Percentiles rank a stretch among this genome's conserved stretches.
Conservation (phyloP, 495 filamentous ascomycete genomes). For the Recurvomyces mirabilis region DNA sequence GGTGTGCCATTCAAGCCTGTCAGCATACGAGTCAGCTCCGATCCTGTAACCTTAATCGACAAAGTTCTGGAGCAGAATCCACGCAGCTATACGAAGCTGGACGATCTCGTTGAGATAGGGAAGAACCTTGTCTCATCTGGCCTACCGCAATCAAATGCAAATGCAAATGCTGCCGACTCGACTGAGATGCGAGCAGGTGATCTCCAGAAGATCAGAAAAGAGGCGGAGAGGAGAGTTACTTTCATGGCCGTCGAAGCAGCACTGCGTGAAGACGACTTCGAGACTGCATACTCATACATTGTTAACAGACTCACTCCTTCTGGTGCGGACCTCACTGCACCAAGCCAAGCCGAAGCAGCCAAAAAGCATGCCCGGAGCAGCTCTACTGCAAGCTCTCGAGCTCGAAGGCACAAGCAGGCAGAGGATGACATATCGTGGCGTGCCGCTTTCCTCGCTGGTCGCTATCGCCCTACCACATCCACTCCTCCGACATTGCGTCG, state of each 20-base stretch:
- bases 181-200: slow-evolving; percentile 18
- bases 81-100: slow-evolving; percentile 73
- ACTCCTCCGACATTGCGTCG: slow-evolving; percentile 46
- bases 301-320: slow-evolving; percentile 46
- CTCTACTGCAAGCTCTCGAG: slow-evolving; percentile 1
- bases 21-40: slow-evolving; percentile 71
- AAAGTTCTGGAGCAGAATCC: slow-evolving; percentile 83
- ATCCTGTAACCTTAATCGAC: slow-evolving; percentile 72
- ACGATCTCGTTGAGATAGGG: slow-evolving; percentile 71
- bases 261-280: slow-evolving; percentile 79
- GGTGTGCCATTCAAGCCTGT: slow-evolving; percentile 88
- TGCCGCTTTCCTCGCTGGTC: slow-evolving; percentile 78
- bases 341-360: slow-evolving; percentile 3
- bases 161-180: slow-evolving; percentile 10
- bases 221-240: slow-evolving; percentile 57
- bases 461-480: slow-evolving; percentile 49
- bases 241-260: slow-evolving; percentile 85
- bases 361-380: slow-evolving; percentile 4
- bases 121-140: slow-evolving; percentile 65
- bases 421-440: slow-evolving; percentile 83
- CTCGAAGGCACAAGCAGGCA: background rate
- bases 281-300: slow-evolving; percentile 93
- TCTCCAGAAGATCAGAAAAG: slow-evolving; percentile 15
- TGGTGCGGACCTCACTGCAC: slow-evolving; percentile 4
- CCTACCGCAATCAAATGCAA: slow-evolving; percentile 28